Evolutionary conservation across 371 early-diverging fungal genomes (phyloP), one percentile per base, ranked within the genome.

Genomic region (Apophysomyces sp.): DNA sequence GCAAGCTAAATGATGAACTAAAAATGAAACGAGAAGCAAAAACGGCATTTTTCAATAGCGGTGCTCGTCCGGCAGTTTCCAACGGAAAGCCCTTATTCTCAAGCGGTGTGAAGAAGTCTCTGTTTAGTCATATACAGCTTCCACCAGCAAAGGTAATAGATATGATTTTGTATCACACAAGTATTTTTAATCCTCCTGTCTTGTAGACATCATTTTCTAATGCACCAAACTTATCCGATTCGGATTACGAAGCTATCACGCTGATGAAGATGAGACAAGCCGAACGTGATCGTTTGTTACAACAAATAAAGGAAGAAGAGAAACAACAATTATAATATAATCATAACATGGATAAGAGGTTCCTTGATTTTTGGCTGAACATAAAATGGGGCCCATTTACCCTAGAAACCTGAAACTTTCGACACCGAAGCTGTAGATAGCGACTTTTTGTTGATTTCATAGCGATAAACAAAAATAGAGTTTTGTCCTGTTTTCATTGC

Each of bases 21-120:
- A 60, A 67, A 51, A 41, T 61, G 21, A 69, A 67, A 30, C 67
- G 68, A 51, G 70, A 75, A 60, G 75, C 78, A 11, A 57, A 62
- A 27, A 61, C 66, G 36, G 68, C 65, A 13, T 61, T 52, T 12
- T 55, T 55, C 21, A 21, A 55, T 40, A 36, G 41, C 36, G 29
- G 65, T 15, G 57, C 34, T 40, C 67, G 70, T 32, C 62, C 52
- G 9, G 54, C 72, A 9, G 18, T 52, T 16, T 58, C 61, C 21
- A 57, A 62, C n/a, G 68, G 68, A 0, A 74, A 73, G 56, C 78
- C 81, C 1, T 58, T 70, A 28, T 71, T 77, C 30, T 64, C 73
- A 15, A 62, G 58, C 7, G 58, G 60, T 13, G 52, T 62, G 3
- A 56, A 41, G 1, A 55, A 52, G 21, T 37, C 26, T 11, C 26